Base-by-base conservation (phyloP, 1,284 basidiomycete genomes). In the Moesziomyces aphidis region DNA sequence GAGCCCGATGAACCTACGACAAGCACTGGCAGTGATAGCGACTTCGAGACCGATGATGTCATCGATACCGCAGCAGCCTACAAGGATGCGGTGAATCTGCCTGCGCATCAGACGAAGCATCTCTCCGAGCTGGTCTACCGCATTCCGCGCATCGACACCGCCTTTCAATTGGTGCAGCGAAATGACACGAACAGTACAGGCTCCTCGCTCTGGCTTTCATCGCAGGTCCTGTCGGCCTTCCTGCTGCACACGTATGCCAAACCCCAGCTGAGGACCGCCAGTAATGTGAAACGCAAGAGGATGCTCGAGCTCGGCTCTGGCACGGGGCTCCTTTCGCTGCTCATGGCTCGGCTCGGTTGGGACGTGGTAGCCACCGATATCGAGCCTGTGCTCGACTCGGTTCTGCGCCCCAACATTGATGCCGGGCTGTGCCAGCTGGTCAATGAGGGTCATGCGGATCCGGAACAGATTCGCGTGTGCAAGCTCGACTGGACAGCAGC, bases 341-440 rank as follows among this genome's bases (percentile, higher is more conserved):
- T 89, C 11, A 87, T 95, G 63, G 87, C 89, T 44, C 87, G 89
- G 21, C 86, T 91, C 39, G 92, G 92, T 56, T 94, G 90, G 87
- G 87, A 91, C 61, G 90, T 93, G 43, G 86, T 92, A 22, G 89
- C 93, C 3, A 95, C 93, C 2, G 94, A 97, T 85, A 89, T 92
- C 15, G 86, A 87, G 22, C 87, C 89, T 55, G 90, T 94, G 53
- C 89, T 93, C 54, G 82, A 87, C 36, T 85, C 89, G 22, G 90
- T 95, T 17, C 89, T 96, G 31, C 68, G 82, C 22, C 86, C 84
- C 26, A 96, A 96, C 84, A 86, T 94, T 69, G 82, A 85, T 34
- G 84, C 82, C 73, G 91, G 92, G 82, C 44, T 48, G 8, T 60
- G 58, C 17, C 63, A 55, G 39, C 44, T 76, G 2, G 24, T 44